Evolutionary conservation across 225 moss, liverwort and hornwort species (phyloP), one percentile per base, ranked within the genome.

Genomic region (Rhytidiadelphus loreus): DNA sequence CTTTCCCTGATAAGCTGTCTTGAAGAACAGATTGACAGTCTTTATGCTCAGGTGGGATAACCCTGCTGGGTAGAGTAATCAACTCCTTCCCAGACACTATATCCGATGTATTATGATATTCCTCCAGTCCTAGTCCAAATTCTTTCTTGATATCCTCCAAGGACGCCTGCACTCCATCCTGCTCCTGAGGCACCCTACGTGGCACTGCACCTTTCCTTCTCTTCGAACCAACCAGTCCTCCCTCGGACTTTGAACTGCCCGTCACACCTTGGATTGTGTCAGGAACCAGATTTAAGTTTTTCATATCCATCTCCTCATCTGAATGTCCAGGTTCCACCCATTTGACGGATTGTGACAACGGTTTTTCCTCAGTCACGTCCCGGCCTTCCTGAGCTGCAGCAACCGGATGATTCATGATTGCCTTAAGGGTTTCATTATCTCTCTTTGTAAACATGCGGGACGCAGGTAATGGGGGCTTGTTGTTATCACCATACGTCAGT

Each of bases 121-220:
- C 93, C 61, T 92, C 92, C 52, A 83, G 77, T 56, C 85, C 92
- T 84, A 78, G 91, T 35, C 85, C 91, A 52, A 86, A 55, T 73
- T 93, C 94, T 82, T 71, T 92, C 89, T 93, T 94, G 60, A 88
- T 44, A 60, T 94, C 94, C 85, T 93, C 94, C 43, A 93, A 68
- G 33, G 91, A 93, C 28, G 93, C 87, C 89, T 94, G 94, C 61
- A 90, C 88, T 86, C 92, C 93, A 89, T 91, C 93, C 86, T 93
- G 94, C 84, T 89, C 93, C 81, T 93, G 94, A 41, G 91, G 93
- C 56, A 94, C 94, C 85, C 94, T 92, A 24, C 94, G 91, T 21
- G 93, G 94, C 43, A 93, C 94, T 85, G 91, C 94, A 56, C 93
- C 92, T 89, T 94, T 94, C 87, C 94, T 93, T 85, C 91, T 89